phyloP scores from a whole-genome alignment of 2,329 filamentous ascomycete genomes.

The Cladosporium sp. region DNA sequence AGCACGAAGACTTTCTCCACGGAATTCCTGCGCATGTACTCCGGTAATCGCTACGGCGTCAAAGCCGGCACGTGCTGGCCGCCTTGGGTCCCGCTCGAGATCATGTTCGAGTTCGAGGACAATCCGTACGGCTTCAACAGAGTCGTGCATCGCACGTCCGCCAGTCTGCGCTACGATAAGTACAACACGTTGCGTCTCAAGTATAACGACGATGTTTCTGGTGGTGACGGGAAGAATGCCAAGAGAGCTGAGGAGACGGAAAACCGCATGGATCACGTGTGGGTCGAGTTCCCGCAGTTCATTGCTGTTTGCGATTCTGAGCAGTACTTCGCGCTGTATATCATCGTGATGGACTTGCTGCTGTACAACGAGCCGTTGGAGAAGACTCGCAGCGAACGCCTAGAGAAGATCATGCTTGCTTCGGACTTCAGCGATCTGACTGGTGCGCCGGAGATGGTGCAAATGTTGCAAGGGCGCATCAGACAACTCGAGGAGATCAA shows the following conservation, averaged over 20 bases:
- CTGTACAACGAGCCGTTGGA: constrained; percentile 95
- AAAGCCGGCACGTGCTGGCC: constrained; percentile 85
- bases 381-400: constrained; percentile 89
- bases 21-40: constrained; percentile 85
- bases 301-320: constrained; percentile 94
- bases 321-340: constrained; percentile 97
- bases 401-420: constrained; percentile 98
- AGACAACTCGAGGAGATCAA: constrained; percentile 95
- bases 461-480: constrained; percentile 85
- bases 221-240: constrained; percentile 51
- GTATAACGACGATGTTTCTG: constrained; percentile 89
- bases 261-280: constrained; percentile 87
- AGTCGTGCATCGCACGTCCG: constrained; percentile 94
- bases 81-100: constrained; percentile 96
- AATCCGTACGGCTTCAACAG: constrained; percentile 98
- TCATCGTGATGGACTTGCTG: constrained; percentile 92
- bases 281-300: constrained; percentile 93
- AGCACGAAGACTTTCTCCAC: constrained; percentile 86
- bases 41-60: constrained; percentile 87
- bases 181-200: constrained; percentile 96
- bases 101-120: constrained; percentile 93
- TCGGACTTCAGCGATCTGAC: constrained; percentile 97
- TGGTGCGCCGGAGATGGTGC: constrained; percentile 89
- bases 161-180: constrained; percentile 91
- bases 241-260: constrained; percentile 46